Evolutionary conservation across 2,329 filamentous ascomycete genomes (phyloP), one percentile per base, ranked within the genome.

Genomic region (Ustilaginoidea virens): DNA sequence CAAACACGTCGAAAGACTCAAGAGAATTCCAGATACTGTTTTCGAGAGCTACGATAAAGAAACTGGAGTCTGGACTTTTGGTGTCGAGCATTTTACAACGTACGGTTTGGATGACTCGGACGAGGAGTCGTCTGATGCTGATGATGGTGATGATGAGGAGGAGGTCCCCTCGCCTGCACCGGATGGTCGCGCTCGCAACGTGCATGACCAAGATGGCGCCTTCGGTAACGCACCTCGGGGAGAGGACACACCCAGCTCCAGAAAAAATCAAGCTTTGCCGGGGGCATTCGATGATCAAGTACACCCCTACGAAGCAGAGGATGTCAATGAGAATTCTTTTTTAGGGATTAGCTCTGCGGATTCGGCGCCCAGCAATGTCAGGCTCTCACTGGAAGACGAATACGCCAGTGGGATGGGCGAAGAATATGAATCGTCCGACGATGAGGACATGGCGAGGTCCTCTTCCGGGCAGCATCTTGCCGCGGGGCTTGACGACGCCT

Each of bases 11-110:
- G 72, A 78, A 35, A 77, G 81, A 30, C 69, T 98, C 15, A 80
- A 74, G 61, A 72, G 69, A 33, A 83, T 94, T 21, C 59, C 61
- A 7, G 77, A 82, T 48, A 96, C 90, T 0, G 72, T 73, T 4
- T 96, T 93, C 43, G 63, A 86, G 42, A 65, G 66, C 43, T 98
- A 94, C 51, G 69, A 92, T 38, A 61, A 65, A 33, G 65, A 81
- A 2, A 85, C 74, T 29, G 90, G 87, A 29, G 69, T 80, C 26
- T 98, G 92, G 92, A 70, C 71, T 10, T 98, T 98, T 58, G 74
- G 64, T 7, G 90, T 98, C n/a, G 75, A 87, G 45, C 90, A 98
- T 52, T 98, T 92, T 52, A 96, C 87, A 1, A 93, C 85, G 1
- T 98, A 98, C 47, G 86, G 80, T 23, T 65, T 96, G 30, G 79